A percentile compares a stretch with the other conserved stretches of the same genome.
These are phyloP conservation scores for Diutina rugosa DNA, from an alignment of 1,139 yeast genomes.

Conservation along the genomic window DNA sequence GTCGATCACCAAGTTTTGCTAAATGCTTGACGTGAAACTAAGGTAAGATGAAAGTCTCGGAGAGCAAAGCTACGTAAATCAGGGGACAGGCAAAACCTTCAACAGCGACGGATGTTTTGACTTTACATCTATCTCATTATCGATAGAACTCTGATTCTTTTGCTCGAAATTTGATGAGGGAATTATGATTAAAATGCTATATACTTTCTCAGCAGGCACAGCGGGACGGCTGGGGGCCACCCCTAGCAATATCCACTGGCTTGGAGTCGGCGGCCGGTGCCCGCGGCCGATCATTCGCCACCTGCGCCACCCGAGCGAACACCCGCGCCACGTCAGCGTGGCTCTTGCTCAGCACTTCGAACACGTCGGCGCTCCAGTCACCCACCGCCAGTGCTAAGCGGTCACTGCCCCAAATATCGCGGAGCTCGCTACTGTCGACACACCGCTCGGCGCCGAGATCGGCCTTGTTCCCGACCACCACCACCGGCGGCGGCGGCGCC, in stretches of 20 bases:
- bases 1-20: too few species aligned
- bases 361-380: conserved; percentile 29
- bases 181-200: too few species aligned
- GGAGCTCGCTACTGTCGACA: conserved; percentile 28
- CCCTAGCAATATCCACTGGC: not conserved
- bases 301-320: conserved; percentile 30
- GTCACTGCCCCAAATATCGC: conserved; percentile 18
- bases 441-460: conserved; percentile 28
- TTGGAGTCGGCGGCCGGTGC: not conserved
- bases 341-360: conserved; percentile 32
- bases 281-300: conserved; percentile 15
- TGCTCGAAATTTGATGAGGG: too few species aligned
- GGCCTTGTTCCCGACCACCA: conserved; percentile 43
- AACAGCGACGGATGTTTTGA: too few species aligned
- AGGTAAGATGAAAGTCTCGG: too few species aligned
- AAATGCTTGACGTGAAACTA: too few species aligned
- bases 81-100: too few species aligned
- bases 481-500: conserved; percentile 28
- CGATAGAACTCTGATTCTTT: too few species aligned
- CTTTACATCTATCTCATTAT: too few species aligned
- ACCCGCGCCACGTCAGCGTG: conserved; percentile 23
- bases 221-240: not conserved
- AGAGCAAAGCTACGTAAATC: too few species aligned
- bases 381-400: conserved; percentile 17
- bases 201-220: not conserved